Percentiles rank a stretch among this genome's conserved stretches.
Evolutionary conservation across 225 moss, liverwort and hornwort genomes (phyloP).

Genomic region (Straminergon stramineum): DNA sequence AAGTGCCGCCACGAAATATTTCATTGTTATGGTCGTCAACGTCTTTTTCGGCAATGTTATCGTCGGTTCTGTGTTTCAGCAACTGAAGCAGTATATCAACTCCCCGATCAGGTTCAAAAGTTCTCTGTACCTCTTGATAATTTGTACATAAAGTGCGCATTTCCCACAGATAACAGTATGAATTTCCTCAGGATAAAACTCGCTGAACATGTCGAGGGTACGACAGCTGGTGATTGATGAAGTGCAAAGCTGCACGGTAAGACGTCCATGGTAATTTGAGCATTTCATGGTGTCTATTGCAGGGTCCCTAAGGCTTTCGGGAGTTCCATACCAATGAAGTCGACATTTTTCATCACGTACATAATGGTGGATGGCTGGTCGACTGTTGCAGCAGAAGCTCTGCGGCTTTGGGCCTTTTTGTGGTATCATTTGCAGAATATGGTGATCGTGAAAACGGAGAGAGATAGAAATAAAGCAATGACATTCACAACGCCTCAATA

Average conservation of each 20-base stretch:
- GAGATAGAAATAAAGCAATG: slow-evolving; percentile 65
- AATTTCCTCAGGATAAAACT: background rate
- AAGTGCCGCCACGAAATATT: slow-evolving; percentile 60
- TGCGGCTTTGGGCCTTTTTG: slow-evolving; percentile 54
- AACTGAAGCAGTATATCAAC: slow-evolving; percentile 62
- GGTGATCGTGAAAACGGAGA: slow-evolving; percentile 67
- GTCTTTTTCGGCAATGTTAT: slow-evolving; percentile 85
- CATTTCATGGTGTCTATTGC: background rate
- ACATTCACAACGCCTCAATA: slow-evolving; percentile 55
- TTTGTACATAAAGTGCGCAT: background rate
- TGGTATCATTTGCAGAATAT: slow-evolving; percentile 59
- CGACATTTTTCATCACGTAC: slow-evolving; percentile 88
- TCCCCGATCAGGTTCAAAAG: slow-evolving; percentile 49
- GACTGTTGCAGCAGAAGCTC: slow-evolving; percentile 55
- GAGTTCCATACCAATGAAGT: slow-evolving; percentile 66
- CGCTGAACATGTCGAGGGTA: background rate
- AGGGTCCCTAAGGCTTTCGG: slow-evolving; percentile 80
- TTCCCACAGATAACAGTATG: background rate
- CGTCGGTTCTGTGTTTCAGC: slow-evolving; percentile 69
- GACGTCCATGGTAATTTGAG: background rate
- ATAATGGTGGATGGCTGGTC: slow-evolving; percentile 96
- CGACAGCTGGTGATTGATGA: background rate
- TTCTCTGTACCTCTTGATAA: background rate
- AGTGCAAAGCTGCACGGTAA: background rate
- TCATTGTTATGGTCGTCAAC: slow-evolving; percentile 86